Conservation (phyloP, 371 early-diverging fungal genomes). For the Syncephalastrum contaminatum region DNA sequence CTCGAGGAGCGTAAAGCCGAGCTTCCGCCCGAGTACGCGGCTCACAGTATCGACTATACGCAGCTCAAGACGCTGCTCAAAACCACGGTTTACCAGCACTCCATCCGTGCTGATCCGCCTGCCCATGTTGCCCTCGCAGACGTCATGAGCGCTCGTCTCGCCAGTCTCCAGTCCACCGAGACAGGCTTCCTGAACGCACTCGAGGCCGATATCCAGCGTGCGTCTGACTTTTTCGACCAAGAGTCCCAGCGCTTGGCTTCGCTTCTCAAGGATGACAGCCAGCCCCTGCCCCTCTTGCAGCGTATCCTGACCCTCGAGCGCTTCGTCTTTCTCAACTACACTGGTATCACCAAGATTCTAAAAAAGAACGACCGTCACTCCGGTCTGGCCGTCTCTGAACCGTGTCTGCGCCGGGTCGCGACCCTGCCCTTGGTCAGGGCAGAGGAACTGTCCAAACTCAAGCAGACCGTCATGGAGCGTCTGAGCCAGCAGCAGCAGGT, state of each 20-base stretch:
- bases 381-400: conserved; percentile 67
- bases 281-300: conserved; percentile 33
- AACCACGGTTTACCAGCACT: conserved; percentile 31
- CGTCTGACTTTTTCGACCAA: conserved; percentile 43
- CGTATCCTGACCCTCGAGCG: conserved; percentile 52
- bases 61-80: conserved; percentile 66
- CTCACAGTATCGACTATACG: conserved; percentile 63
- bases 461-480: conserved; percentile 63
- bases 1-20: conserved; percentile 60
- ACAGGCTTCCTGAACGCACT: conserved; percentile 62
- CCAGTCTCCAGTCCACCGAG: conserved; percentile 40
- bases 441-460: conserved; percentile 57
- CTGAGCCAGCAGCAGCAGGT: conserved; percentile 29
- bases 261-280: conserved; percentile 10
- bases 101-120: conserved; percentile 29
- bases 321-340: conserved; percentile 64
- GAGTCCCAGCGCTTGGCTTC: conserved; percentile 27
- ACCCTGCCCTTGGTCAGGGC: conserved; percentile 63
- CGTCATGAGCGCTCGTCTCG: conserved; percentile 44
- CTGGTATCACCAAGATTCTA: conserved; percentile 66
- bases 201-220: conserved; percentile 59
- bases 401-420: conserved; percentile 71
- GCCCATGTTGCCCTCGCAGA: conserved; percentile 34
- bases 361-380: conserved; percentile 72
- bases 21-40: conserved; percentile 60